These are phyloP conservation scores for Punctularia strigosozonata DNA, from an alignment of 768 basidiomycete genomes.

Conservation along the genomic window DNA sequence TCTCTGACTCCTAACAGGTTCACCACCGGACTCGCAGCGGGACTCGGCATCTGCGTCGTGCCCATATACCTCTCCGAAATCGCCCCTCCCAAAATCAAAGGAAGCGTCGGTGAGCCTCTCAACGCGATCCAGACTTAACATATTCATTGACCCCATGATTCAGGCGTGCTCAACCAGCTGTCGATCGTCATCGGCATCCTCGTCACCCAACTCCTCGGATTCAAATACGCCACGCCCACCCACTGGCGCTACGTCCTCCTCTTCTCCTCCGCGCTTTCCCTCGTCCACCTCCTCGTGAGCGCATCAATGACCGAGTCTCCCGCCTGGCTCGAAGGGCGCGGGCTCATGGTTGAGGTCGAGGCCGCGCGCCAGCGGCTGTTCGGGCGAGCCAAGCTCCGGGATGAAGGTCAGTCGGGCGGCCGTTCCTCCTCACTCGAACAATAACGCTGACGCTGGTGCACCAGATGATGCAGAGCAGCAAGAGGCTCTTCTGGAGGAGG, in stretches of 20 bases:
- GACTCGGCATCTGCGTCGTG: conserved; percentile 64
- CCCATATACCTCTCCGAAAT: conserved; percentile 84
- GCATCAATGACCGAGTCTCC: conserved; percentile 59
- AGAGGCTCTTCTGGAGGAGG: conserved; percentile 12
- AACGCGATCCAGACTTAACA: background rate
- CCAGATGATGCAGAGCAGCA: conserved; percentile 9
- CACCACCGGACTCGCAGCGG: conserved; percentile 59
- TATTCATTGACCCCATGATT: background rate
- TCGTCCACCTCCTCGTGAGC: conserved; percentile 44
- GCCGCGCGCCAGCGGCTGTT: conserved; percentile 34
- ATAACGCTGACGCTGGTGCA: no score
- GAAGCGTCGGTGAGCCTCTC: conserved; percentile 49
- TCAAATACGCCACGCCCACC: conserved; percentile 55
- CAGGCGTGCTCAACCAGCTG: conserved; percentile 74
- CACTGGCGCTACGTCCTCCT: conserved; percentile 65
- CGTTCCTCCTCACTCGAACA: no score
- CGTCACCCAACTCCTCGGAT: conserved; percentile 70
- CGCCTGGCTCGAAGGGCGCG: conserved; percentile 44
- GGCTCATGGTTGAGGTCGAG: conserved; percentile 37
- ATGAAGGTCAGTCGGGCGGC: conserved; percentile 15
- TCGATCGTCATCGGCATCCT: conserved; percentile 81
- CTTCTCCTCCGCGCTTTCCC: conserved; percentile 44
- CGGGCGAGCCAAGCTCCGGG: conserved; percentile 29
- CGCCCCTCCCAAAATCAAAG: conserved; percentile 64
- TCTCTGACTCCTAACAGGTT: conserved; percentile 27